Evolutionary conservation across 768 basidiomycete species (phyloP), one percentile per base, ranked within the genome.

Genomic region (Hortiboletus campestris): DNA sequence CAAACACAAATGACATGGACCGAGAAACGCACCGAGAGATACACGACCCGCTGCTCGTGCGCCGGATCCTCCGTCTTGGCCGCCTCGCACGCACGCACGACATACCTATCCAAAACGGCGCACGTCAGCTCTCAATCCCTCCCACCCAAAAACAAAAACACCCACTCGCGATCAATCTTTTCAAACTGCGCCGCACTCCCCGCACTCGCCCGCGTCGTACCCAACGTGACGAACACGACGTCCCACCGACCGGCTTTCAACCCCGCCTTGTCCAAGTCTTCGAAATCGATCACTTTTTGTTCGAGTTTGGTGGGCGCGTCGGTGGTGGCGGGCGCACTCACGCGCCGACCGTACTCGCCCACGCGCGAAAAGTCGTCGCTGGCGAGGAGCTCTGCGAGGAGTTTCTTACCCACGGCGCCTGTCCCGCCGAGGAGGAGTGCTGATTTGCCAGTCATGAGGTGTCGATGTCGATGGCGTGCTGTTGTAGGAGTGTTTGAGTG

Each of bases 351-450:
- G 55, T 83, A 88, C 57, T 91, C 89, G 51, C 78, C 82, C 3
- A 92, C 83, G 41, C 77, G 78, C 1, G 79, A 68, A 73, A 80
- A 85, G 28, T 83, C 67, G 20, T 80, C 64, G 14, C 80, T 83
- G 2, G 76, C 70, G 29, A 93, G 80, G 8, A 91, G 79, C 46
- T 85, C 78, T 22, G 73, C 73, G 16, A 93, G 79, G 42, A 90
- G 72, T 39, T 79, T 72, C 39, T 78, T 79, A 34, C 91, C 91
- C 4, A 78, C 78, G 48, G 83, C 83, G 47, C 91, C 91, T 1
- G 90, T 91, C 2, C 84, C 85, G 19, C 91, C 91, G 41, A 93
- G 60, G 20, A 93, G 73, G 53, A 92, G 79, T n/a, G 89, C 88
- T 16, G 82, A 71, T 61, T 66, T 67, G 2, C 64, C 52, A 0